phyloP scores from a whole-genome alignment of 495 filamentous ascomycete genomes.

The Trichoderma parareesei region DNA sequence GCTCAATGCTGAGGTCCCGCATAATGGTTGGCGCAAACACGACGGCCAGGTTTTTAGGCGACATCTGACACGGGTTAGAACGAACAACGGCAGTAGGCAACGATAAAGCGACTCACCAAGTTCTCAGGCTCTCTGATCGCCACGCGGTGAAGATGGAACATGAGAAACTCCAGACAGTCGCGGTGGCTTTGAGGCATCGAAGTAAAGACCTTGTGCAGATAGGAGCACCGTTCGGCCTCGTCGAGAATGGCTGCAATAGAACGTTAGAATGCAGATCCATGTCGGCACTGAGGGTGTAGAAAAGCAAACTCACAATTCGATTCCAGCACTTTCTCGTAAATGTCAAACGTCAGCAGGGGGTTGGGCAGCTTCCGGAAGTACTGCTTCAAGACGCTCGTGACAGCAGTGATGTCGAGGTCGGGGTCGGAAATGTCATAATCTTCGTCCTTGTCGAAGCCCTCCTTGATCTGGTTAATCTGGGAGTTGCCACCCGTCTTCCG shows the following conservation, averaged over 20 bases:
- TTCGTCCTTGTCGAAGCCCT: constrained; percentile 78
- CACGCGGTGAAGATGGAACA: constrained; percentile 90
- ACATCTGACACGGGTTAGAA: constrained; percentile 54
- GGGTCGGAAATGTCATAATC: constrained; percentile 90
- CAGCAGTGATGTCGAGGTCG: constrained; percentile 89
- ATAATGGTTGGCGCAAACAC: constrained; percentile 98
- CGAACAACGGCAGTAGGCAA: not conserved
- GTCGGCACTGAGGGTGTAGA: not conserved
- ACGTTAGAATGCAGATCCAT: not conserved
- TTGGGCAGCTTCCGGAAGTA: constrained; percentile 93
- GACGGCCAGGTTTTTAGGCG: constrained; percentile 86
- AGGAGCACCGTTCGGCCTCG: constrained; percentile 52
- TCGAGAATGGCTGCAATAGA: constrained; percentile 37
- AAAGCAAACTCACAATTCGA: constrained; percentile 44
- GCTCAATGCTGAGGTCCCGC: constrained; percentile 75
- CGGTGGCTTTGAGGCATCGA: constrained; percentile 74
- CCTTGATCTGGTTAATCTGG: constrained; percentile 77
- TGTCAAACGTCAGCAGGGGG: constrained; percentile 84
- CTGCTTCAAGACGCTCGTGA: constrained; percentile 92
- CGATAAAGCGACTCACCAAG: constrained; percentile 36
- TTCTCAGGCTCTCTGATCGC: constrained; percentile 77
- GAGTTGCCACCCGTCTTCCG: constrained; percentile 89
- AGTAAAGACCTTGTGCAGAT: constrained; percentile 61
- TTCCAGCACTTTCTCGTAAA: constrained; percentile 85
- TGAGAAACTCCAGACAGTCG: constrained; percentile 84